Conservation (phyloP, 83 land plant species). For the Picea abies region DNA sequence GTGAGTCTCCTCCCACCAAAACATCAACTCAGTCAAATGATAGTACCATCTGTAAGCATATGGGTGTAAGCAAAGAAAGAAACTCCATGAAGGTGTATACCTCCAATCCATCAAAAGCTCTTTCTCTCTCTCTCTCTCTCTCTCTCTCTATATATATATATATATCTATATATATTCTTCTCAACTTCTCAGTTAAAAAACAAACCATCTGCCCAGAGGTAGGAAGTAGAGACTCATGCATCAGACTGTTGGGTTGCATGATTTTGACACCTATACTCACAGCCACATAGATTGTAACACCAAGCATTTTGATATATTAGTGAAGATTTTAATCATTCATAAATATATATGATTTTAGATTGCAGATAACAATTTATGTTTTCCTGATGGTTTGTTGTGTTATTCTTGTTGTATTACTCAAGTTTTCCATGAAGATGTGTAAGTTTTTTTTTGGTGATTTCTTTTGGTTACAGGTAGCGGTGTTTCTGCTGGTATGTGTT, state of each 20-base stretch:
- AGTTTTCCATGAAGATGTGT: background rate
- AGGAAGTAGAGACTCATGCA: background rate
- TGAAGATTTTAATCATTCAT: background rate
- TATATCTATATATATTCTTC: no score
- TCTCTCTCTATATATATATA: no score
- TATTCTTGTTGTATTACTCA: background rate
- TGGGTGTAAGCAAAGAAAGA: background rate
- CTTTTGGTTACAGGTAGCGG: constrained; percentile 52
- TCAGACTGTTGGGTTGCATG: background rate
- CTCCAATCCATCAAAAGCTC: background rate
- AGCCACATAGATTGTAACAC: background rate
- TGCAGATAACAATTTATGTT: constrained; percentile 3
- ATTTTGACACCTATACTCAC: no score
- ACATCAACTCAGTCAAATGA: no score
- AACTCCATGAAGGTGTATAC: background rate
- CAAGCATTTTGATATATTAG: background rate
- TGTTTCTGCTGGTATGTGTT: constrained; percentile 57
- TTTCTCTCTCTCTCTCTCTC: no score
- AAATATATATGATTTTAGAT: background rate
- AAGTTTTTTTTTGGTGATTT: background rate
- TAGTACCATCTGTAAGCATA: background rate
- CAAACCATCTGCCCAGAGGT: background rate
- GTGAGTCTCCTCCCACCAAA: no score
- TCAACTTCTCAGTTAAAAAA: no score
- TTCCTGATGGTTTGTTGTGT: background rate